phyloP scores from a whole-genome alignment of 768 basidiomycete genomes.

The Leccinum broughii region DNA sequence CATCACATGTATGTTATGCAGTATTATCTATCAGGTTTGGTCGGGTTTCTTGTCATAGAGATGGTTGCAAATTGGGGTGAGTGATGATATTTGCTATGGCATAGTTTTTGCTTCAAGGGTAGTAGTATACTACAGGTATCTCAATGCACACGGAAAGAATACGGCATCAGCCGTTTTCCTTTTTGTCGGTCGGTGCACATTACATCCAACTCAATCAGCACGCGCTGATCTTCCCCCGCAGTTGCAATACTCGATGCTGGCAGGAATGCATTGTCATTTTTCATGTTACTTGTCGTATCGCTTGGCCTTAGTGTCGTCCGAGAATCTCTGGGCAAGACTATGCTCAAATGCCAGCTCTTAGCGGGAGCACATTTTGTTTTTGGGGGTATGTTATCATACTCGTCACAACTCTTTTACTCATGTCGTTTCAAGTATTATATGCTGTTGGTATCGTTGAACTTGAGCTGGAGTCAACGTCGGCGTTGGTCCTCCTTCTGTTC shows the following conservation, averaged over 20 bases:
- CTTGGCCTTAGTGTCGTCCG: constrained; percentile 91
- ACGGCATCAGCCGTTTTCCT: constrained; percentile 85
- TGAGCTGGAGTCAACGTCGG: constrained; percentile 87
- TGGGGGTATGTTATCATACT: constrained; percentile 63
- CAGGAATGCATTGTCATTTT: constrained; percentile 92
- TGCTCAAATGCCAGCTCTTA: constrained; percentile 81
- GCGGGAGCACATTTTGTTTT: constrained; percentile 89
- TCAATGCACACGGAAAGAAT: constrained; percentile 82
- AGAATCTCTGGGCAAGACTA: constrained; percentile 80
- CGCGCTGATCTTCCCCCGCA: constrained; percentile 29
- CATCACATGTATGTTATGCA: constrained; percentile 31
- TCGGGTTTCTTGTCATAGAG: constrained; percentile 86
- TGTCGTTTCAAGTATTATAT: constrained; percentile 66
- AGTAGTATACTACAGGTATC: constrained; percentile 88
- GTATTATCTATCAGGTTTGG: constrained; percentile 90
- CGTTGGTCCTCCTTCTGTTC: constrained; percentile 80
- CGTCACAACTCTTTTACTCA: constrained; percentile 8
- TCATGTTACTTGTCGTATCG: constrained; percentile 90
- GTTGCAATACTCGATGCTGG: constrained; percentile 96
- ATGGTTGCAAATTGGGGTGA: constrained; percentile 91
- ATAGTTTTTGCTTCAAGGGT: constrained; percentile 7
- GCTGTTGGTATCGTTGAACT: constrained; percentile 94
- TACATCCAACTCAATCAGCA: neutral
- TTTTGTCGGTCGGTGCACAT: constrained; percentile 70
- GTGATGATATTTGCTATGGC: constrained; percentile 18